Base-by-base conservation (phyloP, 495 filamentous ascomycete genomes). In the Aspergillus incahuasiensis region DNA sequence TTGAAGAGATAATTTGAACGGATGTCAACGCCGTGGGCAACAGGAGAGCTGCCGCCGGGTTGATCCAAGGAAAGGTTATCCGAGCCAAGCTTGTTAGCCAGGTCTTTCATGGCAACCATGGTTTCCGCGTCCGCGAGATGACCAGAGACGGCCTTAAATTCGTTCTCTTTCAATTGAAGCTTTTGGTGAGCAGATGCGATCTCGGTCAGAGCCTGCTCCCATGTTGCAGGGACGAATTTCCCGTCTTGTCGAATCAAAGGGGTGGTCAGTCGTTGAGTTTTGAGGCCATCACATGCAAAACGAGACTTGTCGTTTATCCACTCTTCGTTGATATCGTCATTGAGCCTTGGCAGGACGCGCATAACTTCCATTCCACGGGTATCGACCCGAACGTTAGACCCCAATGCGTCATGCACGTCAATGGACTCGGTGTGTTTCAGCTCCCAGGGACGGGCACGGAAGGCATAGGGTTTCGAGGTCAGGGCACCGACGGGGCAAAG, bases 221-320 rank as follows among this genome's bases (percentile, higher is more conserved):
- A 98, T 3, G 89, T 86, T 6, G 86, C 89, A 16, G 94, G 91
- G 60, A 89, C 79, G 71, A 97, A 97, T 63, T 90, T 88, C 60
- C 89, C 86, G 41, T 92, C 88, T 48, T 85, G 82, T 64, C 95
- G 88, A 59, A 96, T 88, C 39, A 98, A 74, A 5, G 94, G 94
- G 41, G 90, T 94, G 30, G 94, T 97, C 20, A 98, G 78, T 54
- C 94, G 80, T 70, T 98, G 94, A 30, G 91, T 96, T 80, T 87
- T 92, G 57, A 98, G 75, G n/a, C 92, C 94, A 74, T 98, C 94
- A 70, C 91, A 96, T 7, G 94, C 92, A 71, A 97, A 98, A 28
- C 94, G 82, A 20, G 90, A 87, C 78, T 98, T 98, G 77, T 98
- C 94, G 66, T 97, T 92, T 66, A 98, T 96, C 94, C 94, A 98